Percentiles rank a stretch among this genome's conserved stretches.
Conservation (phyloP, 352 stramenopile species). For the Labyrinthula sp. region DNA sequence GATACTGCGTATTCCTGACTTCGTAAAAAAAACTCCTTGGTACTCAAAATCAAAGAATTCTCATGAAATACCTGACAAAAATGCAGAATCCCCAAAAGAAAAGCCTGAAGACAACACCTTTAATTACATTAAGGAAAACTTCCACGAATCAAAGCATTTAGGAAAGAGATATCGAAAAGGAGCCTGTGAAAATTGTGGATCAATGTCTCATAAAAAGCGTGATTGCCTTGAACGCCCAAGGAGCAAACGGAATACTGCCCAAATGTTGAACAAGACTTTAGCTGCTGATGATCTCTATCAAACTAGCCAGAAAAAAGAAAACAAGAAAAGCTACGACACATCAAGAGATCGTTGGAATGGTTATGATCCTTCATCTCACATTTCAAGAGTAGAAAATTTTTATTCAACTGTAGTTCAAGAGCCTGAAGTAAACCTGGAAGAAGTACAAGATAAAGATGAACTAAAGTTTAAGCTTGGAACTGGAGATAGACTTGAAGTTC, state of each 20-base stretch:
- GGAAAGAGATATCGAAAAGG: too few species aligned
- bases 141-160: too few species aligned
- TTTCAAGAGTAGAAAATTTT: neutral
- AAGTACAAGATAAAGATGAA: neutral
- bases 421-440: neutral
- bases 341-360: conserved; percentile 91
- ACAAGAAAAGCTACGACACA: conserved; percentile 76
- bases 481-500: conserved; percentile 87
- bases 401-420: conserved; percentile 1
- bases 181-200: conserved; percentile 77
- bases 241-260: conserved; percentile 46
- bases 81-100: neutral
- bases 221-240: conserved; percentile 73
- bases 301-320: conserved; percentile 60
- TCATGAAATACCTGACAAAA: too few species aligned
- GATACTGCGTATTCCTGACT: conserved; percentile 98
- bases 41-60: too few species aligned
- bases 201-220: conserved; percentile 64
- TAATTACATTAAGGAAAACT: too few species aligned
- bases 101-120: conserved; percentile 23
- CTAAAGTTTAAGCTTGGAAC: conserved; percentile 25
- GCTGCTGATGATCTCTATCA: conserved; percentile 56
- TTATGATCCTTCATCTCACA: conserved; percentile 39
- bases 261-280: conserved; percentile 70
- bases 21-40: conserved; percentile 95